phyloP scores from a whole-genome alignment of 2,329 filamentous ascomycete species.

The Aspergillus sp. region DNA sequence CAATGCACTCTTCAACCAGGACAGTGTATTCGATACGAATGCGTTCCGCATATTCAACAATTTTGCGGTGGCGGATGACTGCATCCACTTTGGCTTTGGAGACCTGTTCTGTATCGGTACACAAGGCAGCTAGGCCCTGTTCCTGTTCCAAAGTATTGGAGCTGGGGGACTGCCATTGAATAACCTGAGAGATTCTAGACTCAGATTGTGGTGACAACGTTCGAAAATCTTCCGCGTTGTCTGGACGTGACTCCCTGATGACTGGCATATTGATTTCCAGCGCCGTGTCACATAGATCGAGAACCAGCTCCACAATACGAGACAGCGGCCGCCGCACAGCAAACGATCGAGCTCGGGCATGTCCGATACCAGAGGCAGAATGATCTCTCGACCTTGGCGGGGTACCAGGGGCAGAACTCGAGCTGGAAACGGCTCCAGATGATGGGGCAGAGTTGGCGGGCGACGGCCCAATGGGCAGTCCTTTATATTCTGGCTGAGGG shows the following conservation, averaged over 20 bases:
- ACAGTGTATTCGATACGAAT: conserved; percentile 92
- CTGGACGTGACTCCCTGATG: conserved; percentile 73
- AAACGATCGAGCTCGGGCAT: conserved; percentile 79
- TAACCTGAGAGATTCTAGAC: conserved; percentile 84
- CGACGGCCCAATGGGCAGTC: conserved; percentile 73
- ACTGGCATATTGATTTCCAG: conserved; percentile 91
- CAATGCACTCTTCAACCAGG: conserved; percentile 91
- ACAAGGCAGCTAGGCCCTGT: conserved; percentile 81
- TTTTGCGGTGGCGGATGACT: conserved; percentile 82
- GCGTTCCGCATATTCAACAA: conserved; percentile 92
- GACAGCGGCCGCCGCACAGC: conserved; percentile 84
- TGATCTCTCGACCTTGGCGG: conserved; percentile 64
- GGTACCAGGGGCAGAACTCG: conserved; percentile 64
- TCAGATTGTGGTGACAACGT: conserved; percentile 96
- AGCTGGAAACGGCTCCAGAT: conserved; percentile 65
- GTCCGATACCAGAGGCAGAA: conserved; percentile 65
- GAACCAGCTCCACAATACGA: conserved; percentile 87
- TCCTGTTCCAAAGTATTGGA: conserved; percentile 90
- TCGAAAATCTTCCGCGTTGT: conserved; percentile 68
- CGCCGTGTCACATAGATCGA: conserved; percentile 93
- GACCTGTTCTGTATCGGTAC: conserved; percentile 79
- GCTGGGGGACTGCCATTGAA: conserved; percentile 95
- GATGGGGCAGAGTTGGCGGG: conserved; percentile 64
- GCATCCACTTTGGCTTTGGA: conserved; percentile 89
- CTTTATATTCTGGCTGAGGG: conserved; percentile 77